phyloP scores from a whole-genome alignment of 2,329 filamentous ascomycete genomes.

The Nigrograna mackinnonii region DNA sequence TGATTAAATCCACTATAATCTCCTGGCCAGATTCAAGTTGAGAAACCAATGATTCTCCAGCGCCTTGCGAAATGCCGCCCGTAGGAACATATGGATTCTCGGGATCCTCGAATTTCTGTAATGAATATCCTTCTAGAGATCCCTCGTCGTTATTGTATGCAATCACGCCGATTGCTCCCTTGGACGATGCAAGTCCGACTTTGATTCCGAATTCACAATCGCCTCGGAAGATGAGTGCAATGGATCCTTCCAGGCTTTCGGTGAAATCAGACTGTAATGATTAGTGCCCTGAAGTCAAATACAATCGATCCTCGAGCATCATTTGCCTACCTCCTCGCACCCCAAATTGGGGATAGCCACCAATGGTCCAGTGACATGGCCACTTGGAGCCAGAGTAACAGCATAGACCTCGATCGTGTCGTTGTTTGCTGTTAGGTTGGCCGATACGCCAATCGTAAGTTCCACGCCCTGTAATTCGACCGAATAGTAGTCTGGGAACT shows the following conservation, averaged over 20 bases:
- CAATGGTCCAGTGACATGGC: conserved; percentile 30
- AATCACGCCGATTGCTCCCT: conserved; percentile 68
- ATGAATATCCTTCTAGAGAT: conserved; percentile 47
- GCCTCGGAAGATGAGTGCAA: conserved; percentile 73
- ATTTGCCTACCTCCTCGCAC: conserved; percentile 31
- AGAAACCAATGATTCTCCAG: conserved; percentile 60
- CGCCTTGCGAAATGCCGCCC: conserved; percentile 65
- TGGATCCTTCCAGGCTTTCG: conserved; percentile 58
- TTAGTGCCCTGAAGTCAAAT: too few relatives aligned
- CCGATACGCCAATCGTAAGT: conserved; percentile 24
- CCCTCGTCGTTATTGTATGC: conserved; percentile 72
- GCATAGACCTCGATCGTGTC: conserved; percentile 28
- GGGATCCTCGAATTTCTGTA: conserved; percentile 61
- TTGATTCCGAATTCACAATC: conserved; percentile 73
- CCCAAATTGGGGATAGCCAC: conserved; percentile 37
- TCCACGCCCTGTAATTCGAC: conserved; percentile 34
- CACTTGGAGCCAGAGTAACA: conserved; percentile 32
- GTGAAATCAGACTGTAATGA: conserved; percentile 35
- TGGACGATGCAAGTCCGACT: conserved; percentile 60
- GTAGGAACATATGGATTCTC: conserved; percentile 67
- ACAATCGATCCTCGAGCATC: too few relatives aligned
- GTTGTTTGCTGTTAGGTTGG: conserved; percentile 32
- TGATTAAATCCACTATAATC: conserved; percentile 29
- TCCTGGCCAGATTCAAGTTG: conserved; percentile 50
- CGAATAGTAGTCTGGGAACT: conserved; percentile 41